Conservation (phyloP, 352 stramenopile species). For the Phytophthora europaea region DNA sequence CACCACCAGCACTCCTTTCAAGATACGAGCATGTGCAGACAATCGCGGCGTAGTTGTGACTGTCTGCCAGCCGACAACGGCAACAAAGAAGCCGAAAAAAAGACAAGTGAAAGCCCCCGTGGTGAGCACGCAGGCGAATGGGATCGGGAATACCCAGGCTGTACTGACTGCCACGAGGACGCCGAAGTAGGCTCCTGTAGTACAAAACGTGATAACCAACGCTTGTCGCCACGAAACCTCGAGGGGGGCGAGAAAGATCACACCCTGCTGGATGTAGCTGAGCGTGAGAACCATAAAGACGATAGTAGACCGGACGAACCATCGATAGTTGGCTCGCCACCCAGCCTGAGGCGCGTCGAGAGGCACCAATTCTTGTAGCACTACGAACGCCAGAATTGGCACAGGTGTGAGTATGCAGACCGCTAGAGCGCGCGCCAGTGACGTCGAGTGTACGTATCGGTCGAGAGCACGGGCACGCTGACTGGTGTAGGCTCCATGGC, state of each 20-base stretch:
- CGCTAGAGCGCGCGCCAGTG: background rate
- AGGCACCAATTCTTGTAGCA: constrained; percentile 18
- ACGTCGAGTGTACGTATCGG: constrained; percentile 15
- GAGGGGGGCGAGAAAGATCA: constrained; percentile 14
- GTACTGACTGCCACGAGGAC: constrained; percentile 18
- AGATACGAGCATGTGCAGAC: constrained; percentile 7
- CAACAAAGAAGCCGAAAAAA: constrained; percentile 18
- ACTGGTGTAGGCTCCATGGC: constrained; percentile 16
- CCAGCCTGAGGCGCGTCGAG: background rate
- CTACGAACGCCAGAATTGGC: constrained; percentile 13
- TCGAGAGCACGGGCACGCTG: constrained; percentile 11
- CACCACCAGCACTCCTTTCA: constrained; percentile 8
- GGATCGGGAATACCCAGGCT: constrained; percentile 32
- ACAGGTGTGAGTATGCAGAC: constrained; percentile 15
- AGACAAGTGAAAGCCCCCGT: constrained; percentile 15
- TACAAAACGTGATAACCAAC: background rate
- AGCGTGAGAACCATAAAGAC: constrained; percentile 20
- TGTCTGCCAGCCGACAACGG: constrained; percentile 3
- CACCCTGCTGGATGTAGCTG: constrained; percentile 21
- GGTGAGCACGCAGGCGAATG: constrained; percentile 33
- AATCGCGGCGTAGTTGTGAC: constrained; percentile 1
- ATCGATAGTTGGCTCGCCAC: constrained; percentile 16
- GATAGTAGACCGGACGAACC: constrained; percentile 6
- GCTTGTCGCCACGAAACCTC: constrained; percentile 12
- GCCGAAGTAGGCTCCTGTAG: constrained; percentile 16